Conservation (phyloP, 148 eudicot species). For the Polygonum maritimum region DNA sequence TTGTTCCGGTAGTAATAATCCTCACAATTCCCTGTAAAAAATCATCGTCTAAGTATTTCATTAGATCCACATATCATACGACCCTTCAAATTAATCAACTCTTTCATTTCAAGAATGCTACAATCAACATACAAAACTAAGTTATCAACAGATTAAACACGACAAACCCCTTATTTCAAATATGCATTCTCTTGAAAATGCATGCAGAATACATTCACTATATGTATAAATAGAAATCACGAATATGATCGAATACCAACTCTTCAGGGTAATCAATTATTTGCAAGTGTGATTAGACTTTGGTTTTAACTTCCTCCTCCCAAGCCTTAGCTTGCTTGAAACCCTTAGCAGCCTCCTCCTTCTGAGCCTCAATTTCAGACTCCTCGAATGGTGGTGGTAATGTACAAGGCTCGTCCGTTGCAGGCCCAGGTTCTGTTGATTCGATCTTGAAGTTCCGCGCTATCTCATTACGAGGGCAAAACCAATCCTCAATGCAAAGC, state of each 20-base stretch:
- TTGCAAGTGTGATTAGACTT: neutral
- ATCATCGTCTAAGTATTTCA: too few species aligned
- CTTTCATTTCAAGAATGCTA: too few species aligned
- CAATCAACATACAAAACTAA: too few species aligned
- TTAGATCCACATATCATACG: too few species aligned
- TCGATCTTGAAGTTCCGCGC: slow-evolving; percentile 28
- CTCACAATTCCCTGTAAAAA: too few species aligned
- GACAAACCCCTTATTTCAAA: too few species aligned
- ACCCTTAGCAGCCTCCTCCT: slow-evolving; percentile 25
- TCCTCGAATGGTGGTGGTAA: slow-evolving; percentile 33
- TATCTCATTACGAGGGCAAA: slow-evolving; percentile 36
- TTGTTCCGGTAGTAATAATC: too few species aligned
- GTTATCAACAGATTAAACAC: too few species aligned
- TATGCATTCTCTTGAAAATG: too few species aligned
- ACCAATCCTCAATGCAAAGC: slow-evolving; percentile 40
- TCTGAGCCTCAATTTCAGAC: slow-evolving; percentile 16
- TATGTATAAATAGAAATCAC: too few species aligned
- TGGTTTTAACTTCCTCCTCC: slow-evolving; percentile 20
- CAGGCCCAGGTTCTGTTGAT: slow-evolving; percentile 28
- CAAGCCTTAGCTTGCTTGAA: slow-evolving; percentile 29
- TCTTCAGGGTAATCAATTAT: neutral
- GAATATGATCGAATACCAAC: neutral
- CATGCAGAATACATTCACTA: too few species aligned
- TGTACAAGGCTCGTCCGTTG: slow-evolving; percentile 34
- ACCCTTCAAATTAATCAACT: too few species aligned